Percentiles rank a stretch among this genome's conserved stretches.
Evolutionary conservation across 2,329 filamentous ascomycete genomes (phyloP).

Genomic region (Diplodia scrobiculata): DNA sequence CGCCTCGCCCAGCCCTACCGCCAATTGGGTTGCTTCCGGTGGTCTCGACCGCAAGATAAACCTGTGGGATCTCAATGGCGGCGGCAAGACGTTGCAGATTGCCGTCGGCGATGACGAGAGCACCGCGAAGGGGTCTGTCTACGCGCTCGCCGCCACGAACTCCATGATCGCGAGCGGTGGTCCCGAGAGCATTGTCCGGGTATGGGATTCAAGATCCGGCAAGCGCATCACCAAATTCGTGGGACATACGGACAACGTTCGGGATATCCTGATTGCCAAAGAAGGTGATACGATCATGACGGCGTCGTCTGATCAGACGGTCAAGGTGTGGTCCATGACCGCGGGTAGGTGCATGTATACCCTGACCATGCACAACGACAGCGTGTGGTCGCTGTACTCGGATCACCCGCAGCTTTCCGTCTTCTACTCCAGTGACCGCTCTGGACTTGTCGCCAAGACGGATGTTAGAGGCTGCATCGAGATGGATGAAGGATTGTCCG

Average conservation of each 20-base stretch:
- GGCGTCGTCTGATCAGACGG: conserved; percentile 90
- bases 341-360: conserved; percentile 97
- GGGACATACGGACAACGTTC: conserved; percentile 91
- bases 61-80: conserved; percentile 89
- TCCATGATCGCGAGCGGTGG: conserved; percentile 88
- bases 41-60: conserved; percentile 90
- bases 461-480: conserved; percentile 77
- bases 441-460: conserved; percentile 92
- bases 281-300: conserved; percentile 90
- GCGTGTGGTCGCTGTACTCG: conserved; percentile 93
- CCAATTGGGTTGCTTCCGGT: conserved; percentile 89
- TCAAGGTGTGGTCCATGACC: conserved; percentile 97
- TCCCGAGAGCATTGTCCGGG: conserved; percentile 85
- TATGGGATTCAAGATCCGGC: conserved; percentile 89
- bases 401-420: conserved; percentile 80
- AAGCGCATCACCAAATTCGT: conserved; percentile 95
- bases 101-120: conserved; percentile 77
- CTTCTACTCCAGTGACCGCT: conserved; percentile 93
- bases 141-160: conserved; percentile 78
- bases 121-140: conserved; percentile 87
- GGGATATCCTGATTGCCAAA: conserved; percentile 85
- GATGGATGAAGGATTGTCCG: conserved; percentile 82
- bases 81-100: conserved; percentile 82
- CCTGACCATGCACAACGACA: conserved; percentile 97
- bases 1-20: conserved; percentile 69